Percentiles rank a stretch among this genome's conserved stretches.
Conservation (phyloP, 306 rosid species). For the Lathyrus sativus region DNA sequence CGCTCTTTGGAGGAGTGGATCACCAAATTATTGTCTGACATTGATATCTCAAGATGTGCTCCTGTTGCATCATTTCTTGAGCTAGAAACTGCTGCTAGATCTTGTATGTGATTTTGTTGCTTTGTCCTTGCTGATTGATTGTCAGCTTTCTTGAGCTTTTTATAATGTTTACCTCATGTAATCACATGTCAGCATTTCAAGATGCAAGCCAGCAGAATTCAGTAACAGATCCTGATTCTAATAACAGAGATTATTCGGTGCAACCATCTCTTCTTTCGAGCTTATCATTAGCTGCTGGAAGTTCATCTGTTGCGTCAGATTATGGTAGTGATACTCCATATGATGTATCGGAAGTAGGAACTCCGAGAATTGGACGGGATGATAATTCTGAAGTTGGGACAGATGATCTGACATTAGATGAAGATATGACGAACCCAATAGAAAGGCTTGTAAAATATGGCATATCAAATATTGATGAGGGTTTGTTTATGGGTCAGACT, state of each 20-base stretch:
- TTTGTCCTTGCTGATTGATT: slow-evolving; percentile 35
- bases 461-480: slow-evolving; percentile 92
- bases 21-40: slow-evolving; percentile 82
- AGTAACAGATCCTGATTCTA: slow-evolving; percentile 56
- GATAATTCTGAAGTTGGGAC: slow-evolving; percentile 79
- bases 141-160: slow-evolving; percentile 37
- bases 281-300: slow-evolving; percentile 72
- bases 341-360: slow-evolving; percentile 86
- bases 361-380: slow-evolving; percentile 73
- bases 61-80: slow-evolving; percentile 94
- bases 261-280: slow-evolving; percentile 60
- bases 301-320: slow-evolving; percentile 83
- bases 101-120: slow-evolving; percentile 69
- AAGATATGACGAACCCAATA: slow-evolving; percentile 77
- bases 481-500: slow-evolving; percentile 94
- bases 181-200: slow-evolving; percentile 76
- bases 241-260: slow-evolving; percentile 51
- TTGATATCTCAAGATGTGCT: slow-evolving; percentile 87
- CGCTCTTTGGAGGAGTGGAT: slow-evolving; percentile 97
- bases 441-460: slow-evolving; percentile 89
- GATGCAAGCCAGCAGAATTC: slow-evolving; percentile 65
- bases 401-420: slow-evolving; percentile 83
- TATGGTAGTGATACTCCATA: slow-evolving; percentile 95
- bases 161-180: slow-evolving; percentile 38
- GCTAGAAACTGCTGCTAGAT: slow-evolving; percentile 97